Evolutionary conservation across 768 basidiomycete genomes (phyloP), one percentile per base, ranked within the genome.

Genomic region (Chiua virens): DNA sequence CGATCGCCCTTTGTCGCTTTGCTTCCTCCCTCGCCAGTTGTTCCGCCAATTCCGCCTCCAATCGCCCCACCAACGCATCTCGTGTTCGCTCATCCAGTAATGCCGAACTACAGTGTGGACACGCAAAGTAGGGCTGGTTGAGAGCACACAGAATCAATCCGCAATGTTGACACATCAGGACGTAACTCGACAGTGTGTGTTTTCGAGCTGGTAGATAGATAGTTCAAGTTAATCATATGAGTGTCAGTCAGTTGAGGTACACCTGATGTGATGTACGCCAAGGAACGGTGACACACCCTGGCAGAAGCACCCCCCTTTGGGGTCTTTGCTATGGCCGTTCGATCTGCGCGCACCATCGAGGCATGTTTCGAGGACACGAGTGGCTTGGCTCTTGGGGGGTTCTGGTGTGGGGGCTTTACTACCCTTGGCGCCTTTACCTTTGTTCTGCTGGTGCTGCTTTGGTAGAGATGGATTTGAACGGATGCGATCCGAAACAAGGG

Each of bases 281-380:
- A 25, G 17, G 8, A 14, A 7, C 46, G 27, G 18, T 0, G 57
- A 49, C 69, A 28, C 46, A 82, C 86, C 84, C 71, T 81, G 79
- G 57, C 86, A 89, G 60, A 85, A 88, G 59, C 86, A 89, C 0
- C 86, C 85, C 5, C 82, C 80, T 36, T 77, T 79, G 0, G 82
- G 78, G 65, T 87, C 85, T 49, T 68, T 79, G 36, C 68, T 62
- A 0, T 47, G 63, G 1, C 70, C 70, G n/a, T 64, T 64, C 3
- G 71, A 61, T 14, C 61, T 63, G 15, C 61, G 62, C 21, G 82
- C 63, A 5, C 68, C 74, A n/a, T 67, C 57, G 28, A 79, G 65
- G 36, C 83, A 66, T 8, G 65, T 57, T 56, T 86, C 82, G 17
- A 87, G 71, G 21, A 54, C 58, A 5, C 66, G 67, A 14, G 87